A percentile compares a stretch with the other conserved stretches of the same genome.
Evolutionary conservation across 2,329 filamentous ascomycete species (phyloP).

Genomic region (Colletotrichum limetticola): DNA sequence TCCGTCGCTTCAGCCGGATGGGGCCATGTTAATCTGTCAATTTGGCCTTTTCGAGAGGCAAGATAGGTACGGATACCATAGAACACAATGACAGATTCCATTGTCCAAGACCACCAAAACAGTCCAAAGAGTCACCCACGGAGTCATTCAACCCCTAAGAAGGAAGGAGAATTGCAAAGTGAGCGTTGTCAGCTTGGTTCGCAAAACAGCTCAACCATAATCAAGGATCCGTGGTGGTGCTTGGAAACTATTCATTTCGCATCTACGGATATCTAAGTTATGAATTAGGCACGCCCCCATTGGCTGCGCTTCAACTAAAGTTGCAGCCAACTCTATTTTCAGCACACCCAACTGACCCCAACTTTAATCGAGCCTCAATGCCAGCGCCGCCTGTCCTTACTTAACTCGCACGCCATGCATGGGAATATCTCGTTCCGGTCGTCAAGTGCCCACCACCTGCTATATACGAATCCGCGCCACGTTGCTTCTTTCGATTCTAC

Average conservation of each 20-base stretch:
- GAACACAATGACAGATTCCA: neutral
- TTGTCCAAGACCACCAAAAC: neutral
- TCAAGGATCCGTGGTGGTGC: neutral
- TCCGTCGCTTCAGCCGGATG: neutral
- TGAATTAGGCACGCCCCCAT: slow-evolving; percentile 8
- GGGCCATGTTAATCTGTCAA: slow-evolving; percentile 5
- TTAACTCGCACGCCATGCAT: slow-evolving; percentile 7
- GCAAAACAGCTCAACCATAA: neutral
- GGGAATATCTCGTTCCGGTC: neutral
- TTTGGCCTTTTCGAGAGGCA: neutral
- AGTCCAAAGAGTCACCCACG: neutral
- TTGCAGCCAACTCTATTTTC: slow-evolving; percentile 30
- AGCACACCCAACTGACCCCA: neutral
- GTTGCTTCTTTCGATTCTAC: slow-evolving; percentile 13
- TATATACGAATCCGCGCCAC: neutral
- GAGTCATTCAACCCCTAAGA: no score
- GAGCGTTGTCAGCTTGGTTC: neutral
- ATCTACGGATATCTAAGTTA: neutral
- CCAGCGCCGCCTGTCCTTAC: neutral
- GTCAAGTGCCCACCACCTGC: neutral
- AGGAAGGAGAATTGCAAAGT: neutral
- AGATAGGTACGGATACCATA: neutral
- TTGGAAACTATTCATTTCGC: slow-evolving; percentile 5
- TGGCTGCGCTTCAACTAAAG: slow-evolving; percentile 4
- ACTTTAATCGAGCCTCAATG: slow-evolving; percentile 27